Conservation (phyloP, 1,284 basidiomycete species). For the Ceratobasidium sp. region DNA sequence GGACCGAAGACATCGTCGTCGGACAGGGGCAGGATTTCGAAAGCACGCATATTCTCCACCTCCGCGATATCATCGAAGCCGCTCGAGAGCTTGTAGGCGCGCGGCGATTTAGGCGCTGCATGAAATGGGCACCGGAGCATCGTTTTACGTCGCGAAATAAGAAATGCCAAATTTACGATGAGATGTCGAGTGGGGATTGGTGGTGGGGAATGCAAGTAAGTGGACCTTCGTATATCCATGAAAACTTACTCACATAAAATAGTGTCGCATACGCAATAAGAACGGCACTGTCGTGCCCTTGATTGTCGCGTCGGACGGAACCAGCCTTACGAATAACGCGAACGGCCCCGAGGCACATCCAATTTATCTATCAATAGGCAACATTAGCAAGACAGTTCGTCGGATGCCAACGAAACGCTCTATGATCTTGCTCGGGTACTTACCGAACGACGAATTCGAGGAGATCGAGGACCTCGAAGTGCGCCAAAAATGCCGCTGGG, state of each 20-base stretch:
- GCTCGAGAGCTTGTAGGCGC: conserved; percentile 12
- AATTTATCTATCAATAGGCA: conserved; percentile 30
- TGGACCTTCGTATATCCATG: not conserved
- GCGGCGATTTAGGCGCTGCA: conserved; percentile 2
- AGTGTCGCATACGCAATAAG: not conserved
- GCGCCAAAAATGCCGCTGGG: not conserved
- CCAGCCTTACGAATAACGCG: not conserved
- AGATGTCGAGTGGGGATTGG: conserved; percentile 36
- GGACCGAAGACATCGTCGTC: not conserved
- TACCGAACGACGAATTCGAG: conserved; percentile 21
- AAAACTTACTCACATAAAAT: not conserved
- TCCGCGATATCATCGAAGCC: conserved; percentile 2
- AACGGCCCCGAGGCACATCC: not conserved
- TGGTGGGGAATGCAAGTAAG: conserved; percentile 31
- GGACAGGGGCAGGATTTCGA: conserved; percentile 9
- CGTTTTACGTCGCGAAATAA: conserved; percentile 14
- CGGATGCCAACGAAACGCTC: conserved; percentile 29
- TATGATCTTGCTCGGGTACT: conserved; percentile 33
- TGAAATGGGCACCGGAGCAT: conserved; percentile 15
- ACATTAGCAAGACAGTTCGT: conserved; percentile 30
- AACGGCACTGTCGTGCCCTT: conserved; percentile 18
- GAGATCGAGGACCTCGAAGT: not conserved
- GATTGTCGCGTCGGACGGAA: not conserved
- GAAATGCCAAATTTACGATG: not conserved
- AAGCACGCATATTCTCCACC: not conserved